Percentiles rank a stretch among this genome's conserved stretches.
Conservation (phyloP, 108 stramenopile species). For the Bacterosira constricta region DNA sequence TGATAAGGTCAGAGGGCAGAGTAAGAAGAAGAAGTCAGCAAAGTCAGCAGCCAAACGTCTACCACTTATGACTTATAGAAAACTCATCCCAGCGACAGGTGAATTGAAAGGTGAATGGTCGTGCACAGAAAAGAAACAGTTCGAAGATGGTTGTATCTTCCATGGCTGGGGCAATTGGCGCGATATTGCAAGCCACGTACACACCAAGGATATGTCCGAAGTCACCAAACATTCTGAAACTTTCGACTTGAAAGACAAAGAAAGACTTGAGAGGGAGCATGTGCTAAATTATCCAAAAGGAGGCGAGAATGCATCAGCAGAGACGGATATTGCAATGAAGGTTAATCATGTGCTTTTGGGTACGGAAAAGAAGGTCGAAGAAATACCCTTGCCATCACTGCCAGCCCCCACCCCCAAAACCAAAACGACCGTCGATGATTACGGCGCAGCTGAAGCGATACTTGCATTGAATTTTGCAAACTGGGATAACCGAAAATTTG, state of each 20-base stretch:
- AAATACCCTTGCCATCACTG: neutral
- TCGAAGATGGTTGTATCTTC: conserved; percentile 1
- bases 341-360: neutral
- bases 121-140: conserved; percentile 2
- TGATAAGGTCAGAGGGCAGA: neutral
- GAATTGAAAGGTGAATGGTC: neutral
- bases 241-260: neutral
- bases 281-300: neutral
- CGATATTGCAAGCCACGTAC: neutral
- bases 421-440: neutral
- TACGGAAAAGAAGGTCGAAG: neutral
- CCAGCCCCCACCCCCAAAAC: neutral
- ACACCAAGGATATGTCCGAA: neutral
- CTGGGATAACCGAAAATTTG: neutral
- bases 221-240: neutral
- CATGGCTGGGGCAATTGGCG: conserved; percentile 9
- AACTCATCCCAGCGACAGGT: too few relatives aligned
- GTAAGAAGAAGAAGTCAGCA: neutral
- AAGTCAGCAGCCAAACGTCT: neutral
- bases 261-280: conserved; percentile 1
- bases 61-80: neutral
- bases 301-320: neutral
- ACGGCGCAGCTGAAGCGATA: neutral
- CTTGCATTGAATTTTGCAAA: neutral
- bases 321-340: neutral